These are phyloP conservation scores for Discostella stelligera DNA, from an alignment of 352 stramenopile genomes.

Conservation along the genomic window DNA sequence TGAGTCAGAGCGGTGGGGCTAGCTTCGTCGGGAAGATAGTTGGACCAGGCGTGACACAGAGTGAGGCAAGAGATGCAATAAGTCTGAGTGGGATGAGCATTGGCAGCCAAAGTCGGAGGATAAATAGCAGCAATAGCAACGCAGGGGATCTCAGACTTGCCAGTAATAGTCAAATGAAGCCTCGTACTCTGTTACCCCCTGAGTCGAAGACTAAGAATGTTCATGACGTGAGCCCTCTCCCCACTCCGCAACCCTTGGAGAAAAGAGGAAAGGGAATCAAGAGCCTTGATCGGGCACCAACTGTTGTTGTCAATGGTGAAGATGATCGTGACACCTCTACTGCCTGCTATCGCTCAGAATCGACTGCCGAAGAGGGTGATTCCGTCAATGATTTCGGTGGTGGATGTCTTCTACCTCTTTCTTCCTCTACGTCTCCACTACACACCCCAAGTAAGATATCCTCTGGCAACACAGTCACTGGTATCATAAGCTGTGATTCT, in stretches of 20 bases:
- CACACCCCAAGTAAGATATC: constrained; percentile 3
- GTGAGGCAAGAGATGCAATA: constrained; percentile 28
- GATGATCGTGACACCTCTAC: constrained; percentile 37
- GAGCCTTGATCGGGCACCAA: background rate
- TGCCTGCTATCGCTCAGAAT: constrained; percentile 33
- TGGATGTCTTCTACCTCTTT: background rate
- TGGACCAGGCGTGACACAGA: constrained; percentile 32
- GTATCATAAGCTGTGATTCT: background rate
- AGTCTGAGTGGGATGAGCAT: constrained; percentile 41
- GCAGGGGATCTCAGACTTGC: constrained; percentile 1
- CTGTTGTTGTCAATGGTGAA: constrained; percentile 9
- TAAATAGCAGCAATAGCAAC: constrained; percentile 3
- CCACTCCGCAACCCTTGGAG: constrained; percentile 1
- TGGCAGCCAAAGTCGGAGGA: constrained; percentile 19
- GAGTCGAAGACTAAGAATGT: constrained; percentile 17
- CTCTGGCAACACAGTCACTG: background rate
- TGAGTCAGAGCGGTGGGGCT: constrained; percentile 36
- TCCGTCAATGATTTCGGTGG: constrained; percentile 8
- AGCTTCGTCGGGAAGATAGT: constrained; percentile 50
- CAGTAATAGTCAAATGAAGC: constrained; percentile 15
- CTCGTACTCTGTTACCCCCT: constrained; percentile 20
- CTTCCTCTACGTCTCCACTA: constrained; percentile 1
- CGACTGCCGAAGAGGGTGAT: constrained; percentile 13
- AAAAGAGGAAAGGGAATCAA: background rate
- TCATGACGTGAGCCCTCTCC: constrained; percentile 26